Base-by-base conservation (phyloP, 768 basidiomycete species). In the Calvatia gigantea region DNA sequence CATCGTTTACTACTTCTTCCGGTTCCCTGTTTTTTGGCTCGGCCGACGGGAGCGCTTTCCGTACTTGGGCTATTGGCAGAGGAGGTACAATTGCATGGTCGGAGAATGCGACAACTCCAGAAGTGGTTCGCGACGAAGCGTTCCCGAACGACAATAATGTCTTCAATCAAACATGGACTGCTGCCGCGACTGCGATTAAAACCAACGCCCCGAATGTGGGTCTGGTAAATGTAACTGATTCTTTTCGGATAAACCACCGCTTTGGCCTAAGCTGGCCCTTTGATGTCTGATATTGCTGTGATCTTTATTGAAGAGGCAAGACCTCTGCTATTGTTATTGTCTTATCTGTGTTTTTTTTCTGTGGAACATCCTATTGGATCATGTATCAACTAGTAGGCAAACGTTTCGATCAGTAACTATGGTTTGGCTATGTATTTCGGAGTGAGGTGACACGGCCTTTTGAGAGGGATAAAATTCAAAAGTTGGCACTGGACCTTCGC, bases 21-120 rank as follows among this genome's bases (percentile, higher is more conserved):
- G 79, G 76, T 7, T 60, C 72, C 1, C 67, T 87, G 33, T 85
- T 85, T 63, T 87, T 86, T 64, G 86, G 86, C 15, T 81, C 83
- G 28, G 67, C 73, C 37, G 68, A 73, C 46, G 81, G 79, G 4
- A 65, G 64, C 15, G 69, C 73, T 21, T 63, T 86, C 47, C 78
- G 85, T 7, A 66, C 75, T 46, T 86, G 83, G 84, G 74, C 81
- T 6, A 76, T 85, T 48, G 68, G 71, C 32, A 71, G 67, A 15
- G 64, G 67, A 35, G 64, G 66, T 27, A 62, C 67, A 17, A 69
- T 85, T 32, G 62, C 71, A 21, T 87, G 85, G 85, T 70, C 84
- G 2, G 73, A 84, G 56, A 73, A 73, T 53, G 70, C 81, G 6
- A 71, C 75, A 15, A 78, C 83, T 15, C 70, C 79, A 28, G 61